phyloP scores from a whole-genome alignment of 2,329 filamentous ascomycete species.

The Metarhizium album region DNA sequence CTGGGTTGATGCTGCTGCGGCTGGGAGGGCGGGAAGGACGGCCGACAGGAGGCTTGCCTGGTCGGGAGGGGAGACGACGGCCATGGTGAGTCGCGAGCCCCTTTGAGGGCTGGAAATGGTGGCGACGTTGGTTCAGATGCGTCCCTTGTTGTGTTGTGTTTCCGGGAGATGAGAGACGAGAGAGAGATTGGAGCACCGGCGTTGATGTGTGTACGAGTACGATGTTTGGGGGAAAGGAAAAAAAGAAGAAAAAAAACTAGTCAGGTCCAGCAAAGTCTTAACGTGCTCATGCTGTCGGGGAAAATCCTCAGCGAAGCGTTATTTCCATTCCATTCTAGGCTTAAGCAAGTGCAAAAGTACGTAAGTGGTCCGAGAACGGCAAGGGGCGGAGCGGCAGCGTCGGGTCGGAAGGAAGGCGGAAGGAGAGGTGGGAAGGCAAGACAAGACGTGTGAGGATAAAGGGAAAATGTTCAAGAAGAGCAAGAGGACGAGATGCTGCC shows the following conservation, averaged over 20 bases:
- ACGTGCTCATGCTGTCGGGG: too few relatives aligned
- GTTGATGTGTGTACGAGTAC: too few relatives aligned
- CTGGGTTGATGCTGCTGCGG: conserved; percentile 45
- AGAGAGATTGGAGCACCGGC: too few relatives aligned
- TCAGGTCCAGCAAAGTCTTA: too few relatives aligned
- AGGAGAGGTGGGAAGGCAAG: background rate
- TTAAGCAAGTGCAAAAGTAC: too few relatives aligned
- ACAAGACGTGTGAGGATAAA: background rate
- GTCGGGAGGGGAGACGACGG: conserved; percentile 29
- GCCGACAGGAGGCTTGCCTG: conserved; percentile 38
- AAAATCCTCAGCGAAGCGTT: too few relatives aligned
- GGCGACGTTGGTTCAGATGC: too few relatives aligned
- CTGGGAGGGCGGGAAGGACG: conserved; percentile 48
- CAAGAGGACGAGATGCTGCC: background rate
- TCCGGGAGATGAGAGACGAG: too few relatives aligned
- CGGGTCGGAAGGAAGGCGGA: background rate
- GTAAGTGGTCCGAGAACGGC: background rate
- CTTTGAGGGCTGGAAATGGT: background rate
- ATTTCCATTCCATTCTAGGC: background rate
- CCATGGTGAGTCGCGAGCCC: conserved; percentile 9
- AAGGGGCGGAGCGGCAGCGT: background rate
- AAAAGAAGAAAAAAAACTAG: too few relatives aligned
- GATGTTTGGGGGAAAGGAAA: too few relatives aligned
- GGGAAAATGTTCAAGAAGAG: background rate
- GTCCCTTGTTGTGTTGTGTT: too few relatives aligned